Evolutionary conservation across 208 protist species (phyloP).

Genomic region (Phytomonas sp.): DNA sequence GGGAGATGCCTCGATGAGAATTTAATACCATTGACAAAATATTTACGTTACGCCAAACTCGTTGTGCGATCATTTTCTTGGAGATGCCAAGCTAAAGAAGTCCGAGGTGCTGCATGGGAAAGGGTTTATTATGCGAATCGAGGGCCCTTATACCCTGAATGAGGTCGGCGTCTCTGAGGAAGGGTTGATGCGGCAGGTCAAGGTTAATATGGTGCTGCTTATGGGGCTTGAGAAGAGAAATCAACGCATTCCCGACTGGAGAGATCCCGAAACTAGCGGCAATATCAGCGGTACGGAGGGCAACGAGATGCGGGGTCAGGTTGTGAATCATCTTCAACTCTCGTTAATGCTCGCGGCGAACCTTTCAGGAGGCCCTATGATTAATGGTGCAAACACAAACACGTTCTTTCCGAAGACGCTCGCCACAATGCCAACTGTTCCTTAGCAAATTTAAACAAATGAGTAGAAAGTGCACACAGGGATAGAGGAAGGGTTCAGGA

Average conservation of each 20-base stretch:
- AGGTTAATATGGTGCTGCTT: slow-evolving; percentile 18
- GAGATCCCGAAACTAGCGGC: slow-evolving; percentile 14
- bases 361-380: slow-evolving; percentile 3
- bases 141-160: slow-evolving; percentile 36
- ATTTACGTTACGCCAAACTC: slow-evolving; percentile 44
- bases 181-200: slow-evolving; percentile 29
- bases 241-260: slow-evolving; percentile 12
- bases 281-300: slow-evolving; percentile 9
- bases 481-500: not conserved
- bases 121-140: slow-evolving; percentile 35
- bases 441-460: not conserved
- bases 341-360: slow-evolving; percentile 19
- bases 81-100: slow-evolving; percentile 7
- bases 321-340: slow-evolving; percentile 18
- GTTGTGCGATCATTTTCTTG: slow-evolving; percentile 37
- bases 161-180: slow-evolving; percentile 35
- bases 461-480: not conserved
- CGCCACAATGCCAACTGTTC: not conserved
- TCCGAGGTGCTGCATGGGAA: slow-evolving; percentile 13
- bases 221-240: slow-evolving; percentile 18
- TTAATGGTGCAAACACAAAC: not conserved
- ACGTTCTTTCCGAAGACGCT: not conserved
- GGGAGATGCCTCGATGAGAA: slow-evolving; percentile 53
- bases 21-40: slow-evolving; percentile 60
- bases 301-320: slow-evolving; percentile 15